phyloP scores from a whole-genome alignment of 148 eudicot species.

The Chenopodium album region DNA sequence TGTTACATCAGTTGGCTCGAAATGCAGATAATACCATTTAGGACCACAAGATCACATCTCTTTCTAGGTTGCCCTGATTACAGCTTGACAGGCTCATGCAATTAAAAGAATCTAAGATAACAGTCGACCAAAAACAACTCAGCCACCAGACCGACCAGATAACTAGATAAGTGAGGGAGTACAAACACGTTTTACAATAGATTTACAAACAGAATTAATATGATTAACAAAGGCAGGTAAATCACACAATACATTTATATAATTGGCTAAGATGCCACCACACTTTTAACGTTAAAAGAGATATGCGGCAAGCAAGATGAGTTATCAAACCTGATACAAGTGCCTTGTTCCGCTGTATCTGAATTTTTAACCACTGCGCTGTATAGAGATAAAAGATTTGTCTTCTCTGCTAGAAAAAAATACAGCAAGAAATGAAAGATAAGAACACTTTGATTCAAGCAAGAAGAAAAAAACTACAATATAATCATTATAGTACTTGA shows the following conservation, averaged over 20 bases:
- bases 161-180: too few species aligned
- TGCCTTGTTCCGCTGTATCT: neutral
- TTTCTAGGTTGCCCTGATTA: neutral
- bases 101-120: too few species aligned
- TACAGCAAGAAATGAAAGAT: neutral
- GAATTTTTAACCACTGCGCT: neutral
- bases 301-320: neutral
- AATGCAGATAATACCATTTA: neutral
- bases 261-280: too few species aligned
- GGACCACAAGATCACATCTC: neutral
- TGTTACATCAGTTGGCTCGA: neutral
- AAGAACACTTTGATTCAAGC: neutral
- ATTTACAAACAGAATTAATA: too few species aligned
- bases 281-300: neutral
- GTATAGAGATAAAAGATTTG: neutral
- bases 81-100: neutral
- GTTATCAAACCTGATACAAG: neutral
- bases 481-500: neutral
- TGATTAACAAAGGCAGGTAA: too few species aligned
- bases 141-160: neutral
- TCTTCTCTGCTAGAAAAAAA: neutral
- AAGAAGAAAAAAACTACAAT: neutral
- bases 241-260: too few species aligned
- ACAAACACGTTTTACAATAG: too few species aligned
- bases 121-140: neutral